Percentiles rank a stretch among this genome's conserved stretches.
These are phyloP conservation scores for Debaryomyces psychrophilus DNA, from an alignment of 1,139 yeast genomes.

Conservation along the genomic window DNA sequence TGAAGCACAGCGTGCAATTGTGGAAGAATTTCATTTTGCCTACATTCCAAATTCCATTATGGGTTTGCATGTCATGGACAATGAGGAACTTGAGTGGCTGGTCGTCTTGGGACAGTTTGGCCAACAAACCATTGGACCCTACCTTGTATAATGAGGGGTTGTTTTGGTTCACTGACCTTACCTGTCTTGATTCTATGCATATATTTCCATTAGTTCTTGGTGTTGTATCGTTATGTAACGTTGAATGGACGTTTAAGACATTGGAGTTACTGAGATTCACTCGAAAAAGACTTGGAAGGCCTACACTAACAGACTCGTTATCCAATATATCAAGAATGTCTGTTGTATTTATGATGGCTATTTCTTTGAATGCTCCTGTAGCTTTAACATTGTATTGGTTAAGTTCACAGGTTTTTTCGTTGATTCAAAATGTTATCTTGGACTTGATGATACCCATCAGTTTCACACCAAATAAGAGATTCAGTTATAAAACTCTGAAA, in stretches of 20 bases:
- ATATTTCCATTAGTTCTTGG: constrained; percentile 75
- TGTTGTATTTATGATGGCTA: constrained; percentile 78
- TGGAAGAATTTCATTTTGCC: constrained; percentile 84
- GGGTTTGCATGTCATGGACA: constrained; percentile 78
- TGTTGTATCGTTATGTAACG: constrained; percentile 67
- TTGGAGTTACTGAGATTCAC: constrained; percentile 51
- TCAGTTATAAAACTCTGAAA: constrained; percentile 15
- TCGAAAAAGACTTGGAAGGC: constrained; percentile 47
- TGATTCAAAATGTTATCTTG: constrained; percentile 72
- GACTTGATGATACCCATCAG: constrained; percentile 67
- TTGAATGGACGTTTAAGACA: constrained; percentile 72
- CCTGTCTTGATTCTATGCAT: constrained; percentile 63
- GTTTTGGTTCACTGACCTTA: constrained; percentile 62
- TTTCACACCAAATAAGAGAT: constrained; percentile 48
- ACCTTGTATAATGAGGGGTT: constrained; percentile 57
- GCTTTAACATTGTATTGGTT: constrained; percentile 86
- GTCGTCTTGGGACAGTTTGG: constrained; percentile 53
- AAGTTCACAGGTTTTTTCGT: constrained; percentile 75
- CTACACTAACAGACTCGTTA: constrained; percentile 62
- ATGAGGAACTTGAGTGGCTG: constrained; percentile 79
- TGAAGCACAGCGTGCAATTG: constrained; percentile 65
- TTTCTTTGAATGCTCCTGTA: constrained; percentile 83
- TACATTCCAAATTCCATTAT: constrained; percentile 81
- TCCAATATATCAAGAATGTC: constrained; percentile 74
- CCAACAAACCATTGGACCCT: constrained; percentile 57